Evolutionary conservation across 768 basidiomycete species (phyloP).

Genomic region (Macrolepiota albuminosa): DNA sequence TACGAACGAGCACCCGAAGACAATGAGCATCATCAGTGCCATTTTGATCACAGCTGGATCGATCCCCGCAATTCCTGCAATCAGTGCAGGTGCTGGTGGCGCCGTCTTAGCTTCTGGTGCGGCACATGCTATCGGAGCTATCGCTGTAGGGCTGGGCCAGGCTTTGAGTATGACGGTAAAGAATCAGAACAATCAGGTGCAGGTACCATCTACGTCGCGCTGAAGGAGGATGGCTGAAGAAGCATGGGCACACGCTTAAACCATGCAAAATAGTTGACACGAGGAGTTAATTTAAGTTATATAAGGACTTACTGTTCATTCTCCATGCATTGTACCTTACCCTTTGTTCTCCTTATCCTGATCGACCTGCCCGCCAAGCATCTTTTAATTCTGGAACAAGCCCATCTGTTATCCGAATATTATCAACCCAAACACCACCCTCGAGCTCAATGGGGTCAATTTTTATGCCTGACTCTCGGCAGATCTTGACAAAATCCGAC

Average conservation of each 20-base stretch:
- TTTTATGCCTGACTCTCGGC: constrained; percentile 39
- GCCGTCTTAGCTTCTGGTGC: constrained; percentile 69
- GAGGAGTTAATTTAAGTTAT: neutral
- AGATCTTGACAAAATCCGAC: constrained; percentile 47
- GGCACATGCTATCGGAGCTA: constrained; percentile 74
- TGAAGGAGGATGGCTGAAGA: neutral
- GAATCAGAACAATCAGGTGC: constrained; percentile 14
- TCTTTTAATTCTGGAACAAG: constrained; percentile 35
- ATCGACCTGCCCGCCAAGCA: constrained; percentile 17
- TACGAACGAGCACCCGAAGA: constrained; percentile 70
- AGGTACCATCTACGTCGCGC: constrained; percentile 12
- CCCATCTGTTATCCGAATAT: constrained; percentile 27
- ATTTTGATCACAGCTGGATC: constrained; percentile 77
- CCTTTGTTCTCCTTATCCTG: neutral
- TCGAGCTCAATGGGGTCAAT: constrained; percentile 29
- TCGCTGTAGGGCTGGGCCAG: constrained; percentile 70
- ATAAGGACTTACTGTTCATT: neutral
- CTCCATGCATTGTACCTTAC: constrained; percentile 7
- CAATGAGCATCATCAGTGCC: constrained; percentile 67
- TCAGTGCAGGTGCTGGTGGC: constrained; percentile 66
- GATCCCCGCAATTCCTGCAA: constrained; percentile 66
- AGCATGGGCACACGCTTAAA: neutral
- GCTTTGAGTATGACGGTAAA: constrained; percentile 32
- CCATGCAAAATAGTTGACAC: neutral
- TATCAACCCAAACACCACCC: constrained; percentile 47